phyloP scores from a whole-genome alignment of 2,329 filamentous ascomycete genomes.

The Ceratocystis papillata region DNA sequence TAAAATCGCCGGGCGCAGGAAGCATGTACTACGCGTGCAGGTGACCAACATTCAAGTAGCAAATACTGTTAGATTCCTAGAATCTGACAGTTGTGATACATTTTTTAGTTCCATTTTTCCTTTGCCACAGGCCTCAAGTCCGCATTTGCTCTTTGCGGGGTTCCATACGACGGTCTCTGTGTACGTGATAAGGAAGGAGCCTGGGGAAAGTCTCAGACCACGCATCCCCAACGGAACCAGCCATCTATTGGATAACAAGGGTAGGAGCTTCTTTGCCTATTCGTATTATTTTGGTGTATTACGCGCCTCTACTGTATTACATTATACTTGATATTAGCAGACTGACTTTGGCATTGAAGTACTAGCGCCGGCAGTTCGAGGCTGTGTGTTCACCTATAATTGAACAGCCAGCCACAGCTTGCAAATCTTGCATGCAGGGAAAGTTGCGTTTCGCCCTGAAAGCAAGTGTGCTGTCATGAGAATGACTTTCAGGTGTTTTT shows the following conservation, averaged over 20 bases:
- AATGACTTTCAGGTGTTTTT: not conserved
- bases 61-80: not conserved
- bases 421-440: not conserved
- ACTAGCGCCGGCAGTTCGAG: constrained; percentile 10
- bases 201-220: not conserved
- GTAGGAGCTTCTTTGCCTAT: not conserved
- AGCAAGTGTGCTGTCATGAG: too few relatives aligned
- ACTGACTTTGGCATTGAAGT: not conserved
- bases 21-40: not conserved
- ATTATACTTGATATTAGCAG: not conserved
- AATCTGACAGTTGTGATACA: not conserved
- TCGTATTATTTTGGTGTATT: not conserved
- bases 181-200: not conserved
- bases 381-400: not conserved
- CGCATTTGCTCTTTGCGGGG: not conserved
- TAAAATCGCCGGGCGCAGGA: not conserved
- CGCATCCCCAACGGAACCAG: not conserved
- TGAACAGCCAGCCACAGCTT: not conserved
- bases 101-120: not conserved
- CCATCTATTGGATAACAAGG: not conserved
- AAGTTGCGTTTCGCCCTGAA: not conserved
- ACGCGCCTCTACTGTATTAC: not conserved
- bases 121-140: not conserved
- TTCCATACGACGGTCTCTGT: not conserved
- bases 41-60: not conserved